These are phyloP conservation scores for Nicotiana noctiflora DNA, from an alignment of 257 asterid genomes.

Conservation along the genomic window DNA sequence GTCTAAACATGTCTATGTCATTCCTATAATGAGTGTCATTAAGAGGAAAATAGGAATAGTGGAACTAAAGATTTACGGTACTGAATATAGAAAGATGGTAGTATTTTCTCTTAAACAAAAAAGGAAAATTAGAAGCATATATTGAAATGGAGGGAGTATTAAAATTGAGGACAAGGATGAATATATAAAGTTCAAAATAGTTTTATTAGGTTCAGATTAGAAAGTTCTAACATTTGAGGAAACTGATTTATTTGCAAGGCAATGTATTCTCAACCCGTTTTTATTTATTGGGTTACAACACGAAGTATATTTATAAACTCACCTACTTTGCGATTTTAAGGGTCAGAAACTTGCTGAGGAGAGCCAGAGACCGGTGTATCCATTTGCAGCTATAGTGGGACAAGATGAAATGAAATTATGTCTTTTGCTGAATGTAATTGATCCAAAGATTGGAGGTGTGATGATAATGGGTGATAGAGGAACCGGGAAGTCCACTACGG, in stretches of 20 bases:
- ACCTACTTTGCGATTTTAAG: slow-evolving; percentile 20
- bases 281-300: neutral
- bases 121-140: too few relatives aligned
- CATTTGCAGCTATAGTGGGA: slow-evolving; percentile 95
- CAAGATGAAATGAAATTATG: slow-evolving; percentile 97
- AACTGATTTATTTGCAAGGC: neutral
- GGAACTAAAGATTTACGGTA: too few relatives aligned
- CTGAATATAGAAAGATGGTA: too few relatives aligned
- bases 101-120: too few relatives aligned
- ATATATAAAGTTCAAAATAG: neutral
- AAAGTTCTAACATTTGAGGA: neutral
- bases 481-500: slow-evolving; percentile 91
- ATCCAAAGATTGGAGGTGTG: slow-evolving; percentile 96
- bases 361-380: slow-evolving; percentile 87
- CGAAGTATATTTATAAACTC: neutral
- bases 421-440: slow-evolving; percentile 76
- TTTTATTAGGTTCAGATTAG: neutral
- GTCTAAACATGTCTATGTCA: too few relatives aligned
- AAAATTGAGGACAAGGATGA: neutral
- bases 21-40: too few relatives aligned
- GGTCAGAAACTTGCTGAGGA: slow-evolving; percentile 54
- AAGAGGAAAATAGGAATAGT: too few relatives aligned
- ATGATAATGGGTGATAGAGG: slow-evolving; percentile 99
- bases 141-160: neutral
- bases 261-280: neutral